Conservation (phyloP, 768 basidiomycete species). For the Calocera cornea region DNA sequence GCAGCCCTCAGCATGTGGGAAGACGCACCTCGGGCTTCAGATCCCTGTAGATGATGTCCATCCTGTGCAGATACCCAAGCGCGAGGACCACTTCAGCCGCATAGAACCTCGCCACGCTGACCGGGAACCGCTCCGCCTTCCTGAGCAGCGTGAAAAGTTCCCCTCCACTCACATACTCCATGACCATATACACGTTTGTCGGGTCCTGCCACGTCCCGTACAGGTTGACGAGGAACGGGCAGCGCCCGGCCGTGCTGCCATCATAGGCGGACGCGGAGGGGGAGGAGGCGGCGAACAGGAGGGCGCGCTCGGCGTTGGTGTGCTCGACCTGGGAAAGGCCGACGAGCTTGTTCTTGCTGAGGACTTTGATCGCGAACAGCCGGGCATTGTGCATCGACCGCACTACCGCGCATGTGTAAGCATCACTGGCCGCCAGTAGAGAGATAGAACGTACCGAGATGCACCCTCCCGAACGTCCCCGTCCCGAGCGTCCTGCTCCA, state of each 20-base stretch:
- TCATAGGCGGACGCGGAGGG: constrained; percentile 26
- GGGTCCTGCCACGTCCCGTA: constrained; percentile 93
- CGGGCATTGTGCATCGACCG: constrained; percentile 89
- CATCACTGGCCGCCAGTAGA: not conserved
- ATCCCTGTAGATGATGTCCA: constrained; percentile 91
- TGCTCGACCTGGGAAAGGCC: constrained; percentile 92
- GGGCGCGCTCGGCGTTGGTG: constrained; percentile 85
- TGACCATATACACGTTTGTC: constrained; percentile 92
- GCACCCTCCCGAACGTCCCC: constrained; percentile 95
- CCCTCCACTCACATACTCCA: constrained; percentile 93
- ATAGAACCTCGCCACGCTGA: constrained; percentile 96
- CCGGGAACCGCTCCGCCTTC: constrained; percentile 84
- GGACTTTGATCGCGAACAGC: constrained; percentile 90
- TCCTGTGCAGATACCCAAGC: constrained; percentile 72
- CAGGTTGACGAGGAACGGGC: constrained; percentile 76
- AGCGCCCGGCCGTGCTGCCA: constrained; percentile 19
- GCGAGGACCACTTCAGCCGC: constrained; percentile 90
- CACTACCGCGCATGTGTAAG: constrained; percentile 32
- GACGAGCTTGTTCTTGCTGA: constrained; percentile 86
- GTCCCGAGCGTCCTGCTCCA: constrained; percentile 61
- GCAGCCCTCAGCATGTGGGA: not conserved
- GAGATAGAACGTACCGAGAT: constrained; percentile 43
- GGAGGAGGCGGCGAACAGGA: constrained; percentile 74
- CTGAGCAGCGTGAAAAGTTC: constrained; percentile 90
- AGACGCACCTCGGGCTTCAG: constrained; percentile 64